phyloP scores from a whole-genome alignment of 2,329 filamentous ascomycete species.

The Colletotrichum siamense region DNA sequence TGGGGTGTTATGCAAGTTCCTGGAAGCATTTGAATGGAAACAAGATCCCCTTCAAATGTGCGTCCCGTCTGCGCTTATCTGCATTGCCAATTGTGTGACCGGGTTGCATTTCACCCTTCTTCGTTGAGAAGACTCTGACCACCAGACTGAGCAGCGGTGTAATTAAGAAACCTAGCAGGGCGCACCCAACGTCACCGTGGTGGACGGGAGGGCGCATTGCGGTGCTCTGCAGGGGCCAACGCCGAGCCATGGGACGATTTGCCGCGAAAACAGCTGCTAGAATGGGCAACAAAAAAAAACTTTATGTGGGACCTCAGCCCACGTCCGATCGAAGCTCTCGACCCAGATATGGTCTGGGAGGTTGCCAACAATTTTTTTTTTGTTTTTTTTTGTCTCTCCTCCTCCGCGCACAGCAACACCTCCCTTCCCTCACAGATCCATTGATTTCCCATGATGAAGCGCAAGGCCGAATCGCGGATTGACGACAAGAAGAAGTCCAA shows the following conservation, averaged over 20 bases:
- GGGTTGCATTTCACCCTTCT: background rate
- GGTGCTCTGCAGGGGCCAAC: conserved; percentile 5
- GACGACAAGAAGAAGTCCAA: conserved; percentile 49
- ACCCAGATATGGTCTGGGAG: background rate
- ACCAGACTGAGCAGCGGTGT: background rate
- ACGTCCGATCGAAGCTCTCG: conserved; percentile 2
- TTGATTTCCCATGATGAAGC: conserved; percentile 55
- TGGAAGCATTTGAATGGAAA: background rate
- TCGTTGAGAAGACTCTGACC: background rate
- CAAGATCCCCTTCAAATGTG: background rate
- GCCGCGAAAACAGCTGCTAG: conserved; percentile 17
- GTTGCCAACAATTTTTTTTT: background rate
- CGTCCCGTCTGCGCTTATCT: background rate
- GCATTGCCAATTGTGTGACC: background rate
- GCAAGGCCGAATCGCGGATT: conserved; percentile 59
- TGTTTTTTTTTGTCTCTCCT: background rate
- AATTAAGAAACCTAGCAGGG: background rate
- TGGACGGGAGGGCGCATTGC: background rate
- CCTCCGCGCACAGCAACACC: background rate
- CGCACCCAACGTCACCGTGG: background rate
- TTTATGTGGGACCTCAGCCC: conserved; percentile 21
- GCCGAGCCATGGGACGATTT: conserved; percentile 14
- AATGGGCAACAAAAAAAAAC: background rate
- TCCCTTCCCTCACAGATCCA: background rate
- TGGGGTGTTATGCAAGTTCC: background rate